These are phyloP conservation scores for Microcyclospora tardicrescens DNA, from an alignment of 2,329 filamentous ascomycete genomes.

Conservation along the genomic window DNA sequence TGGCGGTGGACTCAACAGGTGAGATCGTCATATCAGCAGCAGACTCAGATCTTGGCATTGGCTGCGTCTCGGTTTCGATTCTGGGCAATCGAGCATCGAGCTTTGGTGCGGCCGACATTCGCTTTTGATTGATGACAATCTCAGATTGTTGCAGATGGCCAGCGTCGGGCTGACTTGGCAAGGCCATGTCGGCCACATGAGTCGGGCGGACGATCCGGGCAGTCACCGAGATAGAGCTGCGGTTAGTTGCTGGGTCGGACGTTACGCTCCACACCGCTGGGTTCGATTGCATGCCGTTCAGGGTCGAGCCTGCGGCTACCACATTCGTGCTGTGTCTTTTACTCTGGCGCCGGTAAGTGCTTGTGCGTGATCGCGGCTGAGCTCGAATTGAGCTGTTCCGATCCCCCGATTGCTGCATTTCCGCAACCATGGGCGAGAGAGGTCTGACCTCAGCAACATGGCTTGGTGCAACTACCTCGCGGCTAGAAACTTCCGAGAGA, in stretches of 20 bases:
- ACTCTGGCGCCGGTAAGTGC: slow-evolving; percentile 7
- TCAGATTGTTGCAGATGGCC: slow-evolving; percentile 37
- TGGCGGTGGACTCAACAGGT: no score
- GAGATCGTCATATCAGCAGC: no score
- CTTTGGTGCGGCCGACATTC: slow-evolving; percentile 2
- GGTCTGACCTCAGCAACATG: no score
- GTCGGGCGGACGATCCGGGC: slow-evolving; percentile 66
- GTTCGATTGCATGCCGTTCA: slow-evolving; percentile 1
- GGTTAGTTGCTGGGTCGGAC: slow-evolving; percentile 27
- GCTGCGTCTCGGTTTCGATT: no score
- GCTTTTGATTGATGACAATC: slow-evolving; percentile 49
- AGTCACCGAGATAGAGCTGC: slow-evolving; percentile 78
- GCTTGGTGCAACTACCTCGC: slow-evolving; percentile 4
- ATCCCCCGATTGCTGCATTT: slow-evolving; percentile 3
- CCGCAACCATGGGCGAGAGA: slow-evolving; percentile 3
- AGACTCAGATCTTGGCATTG: no score
- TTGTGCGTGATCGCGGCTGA: slow-evolving; percentile 8
- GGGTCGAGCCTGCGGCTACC: no score
- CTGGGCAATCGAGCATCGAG: not conserved
- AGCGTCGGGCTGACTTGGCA: slow-evolving; percentile 27
- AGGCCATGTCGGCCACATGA: slow-evolving; percentile 2
- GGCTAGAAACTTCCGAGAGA: slow-evolving; percentile 55
- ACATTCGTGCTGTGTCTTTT: slow-evolving; percentile 5
- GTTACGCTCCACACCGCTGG: slow-evolving; percentile 29
- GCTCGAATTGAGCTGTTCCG: slow-evolving; percentile 6